These are phyloP conservation scores for Fragaria ananassa DNA, from an alignment of 306 rosid genomes.

Conservation along the genomic window DNA sequence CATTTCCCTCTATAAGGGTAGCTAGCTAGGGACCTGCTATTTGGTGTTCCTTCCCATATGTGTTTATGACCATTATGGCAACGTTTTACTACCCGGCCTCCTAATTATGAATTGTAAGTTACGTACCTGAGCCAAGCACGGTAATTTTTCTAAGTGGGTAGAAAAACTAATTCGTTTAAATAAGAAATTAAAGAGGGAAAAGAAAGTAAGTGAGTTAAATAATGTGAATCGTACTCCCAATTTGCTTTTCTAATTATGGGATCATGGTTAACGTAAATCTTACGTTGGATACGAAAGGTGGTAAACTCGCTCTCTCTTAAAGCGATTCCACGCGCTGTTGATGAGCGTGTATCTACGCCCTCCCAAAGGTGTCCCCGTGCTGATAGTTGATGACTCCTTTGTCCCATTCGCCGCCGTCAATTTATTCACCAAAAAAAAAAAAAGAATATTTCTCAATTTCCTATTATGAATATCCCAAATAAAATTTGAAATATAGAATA, in stretches of 20 bases:
- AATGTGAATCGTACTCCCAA: too few relatives aligned
- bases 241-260: background rate
- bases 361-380: background rate
- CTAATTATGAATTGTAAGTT: background rate
- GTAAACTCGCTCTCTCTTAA: background rate
- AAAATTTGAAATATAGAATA: background rate
- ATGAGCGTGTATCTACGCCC: background rate
- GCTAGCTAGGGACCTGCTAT: background rate
- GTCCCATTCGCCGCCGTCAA: background rate
- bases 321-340: constrained; percentile 8
- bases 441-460: background rate
- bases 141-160: background rate
- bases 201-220: background rate
- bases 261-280: constrained; percentile 25
- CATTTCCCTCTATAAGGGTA: background rate
- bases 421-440: background rate
- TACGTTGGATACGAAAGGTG: constrained; percentile 18
- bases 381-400: background rate
- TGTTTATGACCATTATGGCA: background rate
- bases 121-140: background rate
- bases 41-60: background rate
- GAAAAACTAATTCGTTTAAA: background rate
- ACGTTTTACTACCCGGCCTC: background rate
- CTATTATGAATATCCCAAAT: background rate
- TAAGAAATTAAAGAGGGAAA: background rate